These are phyloP conservation scores for Russula lepida DNA, from an alignment of 768 basidiomycete species.

Conservation along the genomic window DNA sequence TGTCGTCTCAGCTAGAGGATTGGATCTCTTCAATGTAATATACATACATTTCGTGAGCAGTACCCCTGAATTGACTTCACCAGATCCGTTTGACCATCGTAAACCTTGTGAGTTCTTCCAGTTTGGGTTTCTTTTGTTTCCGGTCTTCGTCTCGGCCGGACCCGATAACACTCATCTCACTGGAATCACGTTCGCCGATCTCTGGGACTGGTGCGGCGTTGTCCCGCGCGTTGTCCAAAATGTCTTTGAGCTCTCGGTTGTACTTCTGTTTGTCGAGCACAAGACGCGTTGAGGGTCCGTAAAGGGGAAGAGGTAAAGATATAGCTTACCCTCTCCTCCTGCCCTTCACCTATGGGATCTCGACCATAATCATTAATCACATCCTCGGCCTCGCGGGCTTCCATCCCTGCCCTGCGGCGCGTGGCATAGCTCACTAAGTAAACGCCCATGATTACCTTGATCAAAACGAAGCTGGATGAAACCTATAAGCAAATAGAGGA, in stretches of 20 bases:
- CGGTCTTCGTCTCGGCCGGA: slow-evolving; percentile 14
- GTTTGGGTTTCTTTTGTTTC: slow-evolving; percentile 48
- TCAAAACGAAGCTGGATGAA: slow-evolving; percentile 56
- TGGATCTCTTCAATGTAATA: slow-evolving; percentile 4
- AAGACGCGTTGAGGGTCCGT: background rate
- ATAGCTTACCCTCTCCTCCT: slow-evolving; percentile 64
- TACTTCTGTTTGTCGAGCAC: slow-evolving; percentile 46
- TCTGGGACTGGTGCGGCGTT: slow-evolving; percentile 60
- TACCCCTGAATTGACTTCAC: slow-evolving; percentile 27
- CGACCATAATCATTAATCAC: slow-evolving; percentile 79
- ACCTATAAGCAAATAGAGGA: background rate
- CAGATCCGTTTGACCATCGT: slow-evolving; percentile 95
- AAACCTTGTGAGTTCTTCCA: slow-evolving; percentile 88
- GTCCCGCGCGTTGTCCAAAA: slow-evolving; percentile 62
- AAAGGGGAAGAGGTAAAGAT: background rate
- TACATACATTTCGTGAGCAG: background rate
- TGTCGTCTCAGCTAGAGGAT: background rate
- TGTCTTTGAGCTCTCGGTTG: slow-evolving; percentile 67
- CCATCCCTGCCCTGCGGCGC: slow-evolving; percentile 65
- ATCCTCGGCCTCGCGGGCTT: slow-evolving; percentile 65
- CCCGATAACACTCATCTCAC: slow-evolving; percentile 13
- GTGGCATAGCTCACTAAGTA: slow-evolving; percentile 81
- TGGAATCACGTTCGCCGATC: slow-evolving; percentile 49
- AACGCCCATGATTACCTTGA: slow-evolving; percentile 91
- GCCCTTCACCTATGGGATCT: slow-evolving; percentile 86